phyloP scores from a whole-genome alignment of 2,329 filamentous ascomycete genomes.

The Aotearoamyces nothofagi region DNA sequence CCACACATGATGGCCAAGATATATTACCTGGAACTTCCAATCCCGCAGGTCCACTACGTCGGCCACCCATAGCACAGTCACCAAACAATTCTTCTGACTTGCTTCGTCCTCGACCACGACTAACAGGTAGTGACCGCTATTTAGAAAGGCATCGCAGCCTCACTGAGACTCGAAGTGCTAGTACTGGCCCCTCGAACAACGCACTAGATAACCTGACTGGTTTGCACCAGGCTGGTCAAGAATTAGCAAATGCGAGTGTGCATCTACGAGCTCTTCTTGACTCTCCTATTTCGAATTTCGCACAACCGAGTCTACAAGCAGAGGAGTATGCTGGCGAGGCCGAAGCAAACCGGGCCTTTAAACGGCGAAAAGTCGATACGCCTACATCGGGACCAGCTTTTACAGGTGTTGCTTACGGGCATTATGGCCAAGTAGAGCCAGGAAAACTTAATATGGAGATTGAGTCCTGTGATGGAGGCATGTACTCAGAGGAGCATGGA shows the following conservation, averaged over 20 bases:
- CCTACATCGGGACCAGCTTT: slow-evolving; percentile 34
- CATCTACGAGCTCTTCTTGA: slow-evolving; percentile 14
- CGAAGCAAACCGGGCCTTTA: slow-evolving; percentile 37
- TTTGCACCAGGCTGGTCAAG: slow-evolving; percentile 13
- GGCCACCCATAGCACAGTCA: background rate
- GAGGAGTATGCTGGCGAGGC: slow-evolving; percentile 14
- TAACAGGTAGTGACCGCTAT: slow-evolving; percentile 15
- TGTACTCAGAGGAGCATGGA: slow-evolving; percentile 42
- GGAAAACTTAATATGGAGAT: slow-evolving; percentile 77
- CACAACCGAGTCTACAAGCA: slow-evolving; percentile 9
- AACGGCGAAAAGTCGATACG: slow-evolving; percentile 56
- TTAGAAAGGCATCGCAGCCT: slow-evolving; percentile 14
- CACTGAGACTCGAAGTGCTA: slow-evolving; percentile 6
- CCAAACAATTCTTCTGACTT: slow-evolving; percentile 14
- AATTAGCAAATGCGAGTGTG: slow-evolving; percentile 14
- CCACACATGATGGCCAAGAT: too few relatives aligned
- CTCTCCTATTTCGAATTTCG: slow-evolving; percentile 11
- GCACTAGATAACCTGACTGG: slow-evolving; percentile 6
- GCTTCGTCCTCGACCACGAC: slow-evolving; percentile 13
- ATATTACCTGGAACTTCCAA: background rate
- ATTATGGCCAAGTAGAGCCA: slow-evolving; percentile 73
- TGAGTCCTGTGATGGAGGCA: slow-evolving; percentile 75
- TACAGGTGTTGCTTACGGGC: slow-evolving; percentile 62
- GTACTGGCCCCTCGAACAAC: slow-evolving; percentile 4
- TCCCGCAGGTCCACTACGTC: background rate